These are phyloP conservation scores for Leishmania major DNA, from an alignment of 208 protist genomes.

Conservation along the genomic window DNA sequence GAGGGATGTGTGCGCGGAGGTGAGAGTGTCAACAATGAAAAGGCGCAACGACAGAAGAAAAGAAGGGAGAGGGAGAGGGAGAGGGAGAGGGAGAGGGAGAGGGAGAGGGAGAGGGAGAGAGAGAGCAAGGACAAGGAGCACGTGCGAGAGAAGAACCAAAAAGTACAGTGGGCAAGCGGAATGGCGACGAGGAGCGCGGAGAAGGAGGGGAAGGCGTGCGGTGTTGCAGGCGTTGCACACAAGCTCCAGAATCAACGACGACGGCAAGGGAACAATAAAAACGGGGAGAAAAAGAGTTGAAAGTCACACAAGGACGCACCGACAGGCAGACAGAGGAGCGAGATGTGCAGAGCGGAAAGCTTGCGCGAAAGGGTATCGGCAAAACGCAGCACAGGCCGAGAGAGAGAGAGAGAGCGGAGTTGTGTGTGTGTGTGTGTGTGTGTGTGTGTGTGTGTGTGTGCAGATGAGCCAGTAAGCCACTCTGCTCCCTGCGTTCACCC, in stretches of 20 bases:
- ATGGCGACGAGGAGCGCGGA: not conserved
- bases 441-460: not conserved
- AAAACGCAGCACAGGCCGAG: too few relatives aligned
- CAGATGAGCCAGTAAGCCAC: not conserved
- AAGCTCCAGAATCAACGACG: not conserved
- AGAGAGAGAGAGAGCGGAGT: too few relatives aligned
- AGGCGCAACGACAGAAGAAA: not conserved
- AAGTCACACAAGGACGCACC: not conserved
- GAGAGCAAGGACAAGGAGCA: not conserved
- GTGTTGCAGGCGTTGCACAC: not conserved
- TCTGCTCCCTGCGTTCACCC: not conserved
- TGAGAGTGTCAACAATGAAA: not conserved
- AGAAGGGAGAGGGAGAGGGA: not conserved
- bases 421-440: too few relatives aligned
- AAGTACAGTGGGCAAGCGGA: not conserved
- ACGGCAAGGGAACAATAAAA: not conserved
- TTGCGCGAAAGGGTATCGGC: too few relatives aligned
- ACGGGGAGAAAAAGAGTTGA: not conserved
- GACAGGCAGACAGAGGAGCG: not conserved
- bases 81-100: not conserved
- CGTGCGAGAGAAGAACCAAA: not conserved
- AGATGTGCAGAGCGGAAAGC: not conserved
- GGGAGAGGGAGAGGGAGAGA: not conserved
- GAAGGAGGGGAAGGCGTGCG: not conserved
- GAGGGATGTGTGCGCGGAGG: not conserved